These are phyloP conservation scores for Leccinum glutinopallens DNA, from an alignment of 1,284 basidiomycete species.

Conservation along the genomic window DNA sequence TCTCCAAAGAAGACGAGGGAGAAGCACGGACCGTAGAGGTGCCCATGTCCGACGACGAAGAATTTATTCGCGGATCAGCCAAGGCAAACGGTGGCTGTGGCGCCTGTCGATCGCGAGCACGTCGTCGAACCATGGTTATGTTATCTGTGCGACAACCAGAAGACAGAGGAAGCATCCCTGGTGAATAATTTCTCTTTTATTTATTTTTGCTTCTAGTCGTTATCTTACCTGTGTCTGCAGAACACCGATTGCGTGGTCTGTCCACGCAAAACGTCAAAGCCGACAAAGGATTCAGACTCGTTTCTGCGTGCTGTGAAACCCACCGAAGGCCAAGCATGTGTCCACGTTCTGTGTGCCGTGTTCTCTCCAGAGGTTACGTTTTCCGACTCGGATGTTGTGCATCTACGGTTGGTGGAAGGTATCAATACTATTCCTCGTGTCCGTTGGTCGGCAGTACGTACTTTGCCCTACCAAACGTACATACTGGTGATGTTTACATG, in stretches of 20 bases:
- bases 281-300: slow-evolving; percentile 55
- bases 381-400: slow-evolving; percentile 59
- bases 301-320: slow-evolving; percentile 88
- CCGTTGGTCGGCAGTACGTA: slow-evolving; percentile 64
- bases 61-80: slow-evolving; percentile 62
- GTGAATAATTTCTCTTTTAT: slow-evolving; percentile 43
- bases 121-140: slow-evolving; percentile 77
- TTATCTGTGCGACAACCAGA: slow-evolving; percentile 83
- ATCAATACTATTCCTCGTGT: slow-evolving; percentile 71
- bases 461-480: background rate
- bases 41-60: slow-evolving; percentile 68
- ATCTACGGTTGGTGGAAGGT: slow-evolving; percentile 84
- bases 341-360: slow-evolving; percentile 86
- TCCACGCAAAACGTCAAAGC: slow-evolving; percentile 60
- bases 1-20: slow-evolving; percentile 45
- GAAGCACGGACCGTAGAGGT: slow-evolving; percentile 41
- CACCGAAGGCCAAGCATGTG: slow-evolving; percentile 93
- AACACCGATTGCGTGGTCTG: slow-evolving; percentile 76
- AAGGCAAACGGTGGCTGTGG: slow-evolving; percentile 67
- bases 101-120: slow-evolving; percentile 72
- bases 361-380: slow-evolving; percentile 86
- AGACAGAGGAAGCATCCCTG: slow-evolving; percentile 73
- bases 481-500: slow-evolving; percentile 6
- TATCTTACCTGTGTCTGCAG: slow-evolving; percentile 40
- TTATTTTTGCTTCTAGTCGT: background rate